Percentiles rank a stretch among this genome's conserved stretches.
These are phyloP conservation scores for Magnusiomyces fungicola DNA, from an alignment of 1,139 yeast species.

Conservation along the genomic window DNA sequence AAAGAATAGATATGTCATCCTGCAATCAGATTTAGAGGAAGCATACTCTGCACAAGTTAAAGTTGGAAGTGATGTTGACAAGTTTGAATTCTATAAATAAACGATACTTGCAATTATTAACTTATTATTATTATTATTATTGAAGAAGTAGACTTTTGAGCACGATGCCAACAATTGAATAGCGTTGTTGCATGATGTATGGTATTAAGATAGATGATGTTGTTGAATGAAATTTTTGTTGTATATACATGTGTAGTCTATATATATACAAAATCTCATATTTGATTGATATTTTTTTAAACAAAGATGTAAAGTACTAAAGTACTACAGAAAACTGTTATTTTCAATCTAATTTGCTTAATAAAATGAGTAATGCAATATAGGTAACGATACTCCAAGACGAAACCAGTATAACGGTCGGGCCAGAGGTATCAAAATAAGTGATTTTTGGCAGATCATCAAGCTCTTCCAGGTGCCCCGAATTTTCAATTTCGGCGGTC, in stretches of 20 bases:
- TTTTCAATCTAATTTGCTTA: slow-evolving; percentile 6
- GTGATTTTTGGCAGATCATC: slow-evolving; percentile 1
- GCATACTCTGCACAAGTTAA: slow-evolving; percentile 96
- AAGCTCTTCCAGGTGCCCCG: no score
- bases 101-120: not conserved
- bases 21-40: slow-evolving; percentile 94
- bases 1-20: slow-evolving; percentile 91
- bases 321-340: no score
- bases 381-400: slow-evolving; percentile 25
- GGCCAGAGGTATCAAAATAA: slow-evolving; percentile 27
- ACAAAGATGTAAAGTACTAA: not conserved
- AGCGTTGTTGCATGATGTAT: no score
- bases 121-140: not conserved
- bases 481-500: no score
- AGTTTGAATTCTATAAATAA: slow-evolving; percentile 93
- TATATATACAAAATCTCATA: not conserved
- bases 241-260: not conserved
- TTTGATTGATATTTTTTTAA: not conserved
- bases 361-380: slow-evolving; percentile 24
- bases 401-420: slow-evolving; percentile 28
- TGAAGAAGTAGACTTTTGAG: no score
- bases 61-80: slow-evolving; percentile 90
- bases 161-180: no score
- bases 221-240: no score
- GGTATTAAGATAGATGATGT: no score